Evolutionary conservation across 1,284 basidiomycete genomes (phyloP).

Genomic region (Ustilago hordei): DNA sequence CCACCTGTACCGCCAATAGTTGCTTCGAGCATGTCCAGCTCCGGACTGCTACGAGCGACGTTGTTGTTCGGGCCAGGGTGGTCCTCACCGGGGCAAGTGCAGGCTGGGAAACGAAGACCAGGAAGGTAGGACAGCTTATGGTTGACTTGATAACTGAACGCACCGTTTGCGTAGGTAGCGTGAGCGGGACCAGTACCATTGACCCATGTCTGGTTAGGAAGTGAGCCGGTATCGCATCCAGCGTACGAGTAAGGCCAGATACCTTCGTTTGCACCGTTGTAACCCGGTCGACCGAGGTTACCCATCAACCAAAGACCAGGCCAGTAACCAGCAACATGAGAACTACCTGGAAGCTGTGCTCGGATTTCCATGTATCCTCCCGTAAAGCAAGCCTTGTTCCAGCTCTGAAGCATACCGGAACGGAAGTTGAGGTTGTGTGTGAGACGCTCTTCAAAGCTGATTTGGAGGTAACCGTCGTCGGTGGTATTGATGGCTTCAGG

Average conservation of each 20-base stretch:
- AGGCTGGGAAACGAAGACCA: conserved; percentile 57
- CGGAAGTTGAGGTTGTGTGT: conserved; percentile 61
- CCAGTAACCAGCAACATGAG: conserved; percentile 63
- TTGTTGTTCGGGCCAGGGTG: conserved; percentile 58
- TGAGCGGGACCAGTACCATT: conserved; percentile 47
- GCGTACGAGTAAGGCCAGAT: conserved; percentile 70
- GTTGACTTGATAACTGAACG: conserved; percentile 25
- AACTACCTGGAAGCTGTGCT: conserved; percentile 19
- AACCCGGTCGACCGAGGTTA: conserved; percentile 63
- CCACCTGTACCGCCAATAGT: conserved; percentile 72
- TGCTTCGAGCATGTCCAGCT: conserved; percentile 67
- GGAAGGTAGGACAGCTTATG: conserved; percentile 44
- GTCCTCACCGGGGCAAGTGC: conserved; percentile 60
- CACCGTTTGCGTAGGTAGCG: conserved; percentile 35
- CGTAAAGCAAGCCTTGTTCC: conserved; percentile 68
- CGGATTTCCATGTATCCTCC: conserved; percentile 62
- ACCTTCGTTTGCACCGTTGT: conserved; percentile 64
- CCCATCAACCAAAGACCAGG: conserved; percentile 68
- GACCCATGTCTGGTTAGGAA: conserved; percentile 51
- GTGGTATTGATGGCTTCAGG: conserved; percentile 61
- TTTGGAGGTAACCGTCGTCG: conserved; percentile 42
- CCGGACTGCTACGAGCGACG: conserved; percentile 63
- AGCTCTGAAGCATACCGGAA: conserved; percentile 63
- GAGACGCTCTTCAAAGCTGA: conserved; percentile 51
- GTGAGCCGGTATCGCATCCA: conserved; percentile 63